Base-by-base conservation (phyloP, 2,329 filamentous ascomycete genomes). In the Paradendryphiella salina region DNA sequence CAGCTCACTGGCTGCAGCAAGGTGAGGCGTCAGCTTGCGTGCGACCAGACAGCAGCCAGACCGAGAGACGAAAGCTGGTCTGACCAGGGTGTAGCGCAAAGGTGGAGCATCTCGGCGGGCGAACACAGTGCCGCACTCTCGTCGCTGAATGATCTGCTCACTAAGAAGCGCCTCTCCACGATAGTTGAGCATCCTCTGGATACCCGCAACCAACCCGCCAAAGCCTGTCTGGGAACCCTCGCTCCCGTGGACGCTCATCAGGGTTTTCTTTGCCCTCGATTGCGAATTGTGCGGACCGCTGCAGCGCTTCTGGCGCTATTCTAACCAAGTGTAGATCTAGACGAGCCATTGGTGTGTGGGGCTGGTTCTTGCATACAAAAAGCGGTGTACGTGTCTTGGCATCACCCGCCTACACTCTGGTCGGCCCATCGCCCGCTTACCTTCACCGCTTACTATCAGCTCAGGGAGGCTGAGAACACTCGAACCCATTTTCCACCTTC, bases 401-500 rank as follows among this genome's bases (percentile, higher is more conserved):
- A 48, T 42, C 42, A 32, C 31, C 46, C 18, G 39, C 39, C 45
- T 49, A 52, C 46, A 49, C 50, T 52, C 37, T 52, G 38, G 49
- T 52, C 50, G 50, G 50, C 58, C 51, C 53, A 51, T 56, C 62
- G 55, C 60, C 59, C 61, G 59, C 60, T 57, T 51, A 56, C 52
- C 53, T 54, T 62, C 64, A 63, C 64, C 57, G 63, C 64, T 52
- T 52, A 52, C 49, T 58, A 64, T 65, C 66, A 69, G 66, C 65
- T 66, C 66, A 61, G 61, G 64, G 67, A 67, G 65, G 66, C 69
- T 71, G 68, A 71, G 60, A 53, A 57, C 50, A 47, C 61, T 64
- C 60, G 55, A 60, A 52, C 49, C 53, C 50, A 43, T 49, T 55
- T 60, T 54, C 56, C 36, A 43, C 35, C 60, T 54, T 60, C 55